Conservation (phyloP, 306 rosid genomes). For the Begonia fuchsioides region DNA sequence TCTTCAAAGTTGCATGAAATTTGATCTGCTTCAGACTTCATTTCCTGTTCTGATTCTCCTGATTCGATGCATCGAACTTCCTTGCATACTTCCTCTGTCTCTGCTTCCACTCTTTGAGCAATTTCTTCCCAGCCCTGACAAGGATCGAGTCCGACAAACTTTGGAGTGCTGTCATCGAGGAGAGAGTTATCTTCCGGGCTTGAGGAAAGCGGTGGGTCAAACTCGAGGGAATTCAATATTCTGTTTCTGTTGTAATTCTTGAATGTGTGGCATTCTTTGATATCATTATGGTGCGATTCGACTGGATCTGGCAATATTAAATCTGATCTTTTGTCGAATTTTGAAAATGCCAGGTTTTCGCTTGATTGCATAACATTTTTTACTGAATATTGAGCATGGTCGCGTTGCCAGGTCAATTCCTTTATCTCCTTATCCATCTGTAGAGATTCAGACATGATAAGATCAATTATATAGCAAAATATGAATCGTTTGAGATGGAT, state of each 20-base stretch:
- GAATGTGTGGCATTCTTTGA: slow-evolving; percentile 4
- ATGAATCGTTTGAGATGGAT: too few relatives aligned
- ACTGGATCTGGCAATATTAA: slow-evolving; percentile 17
- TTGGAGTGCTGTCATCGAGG: slow-evolving; percentile 31
- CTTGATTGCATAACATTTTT: slow-evolving; percentile 32
- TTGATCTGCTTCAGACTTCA: slow-evolving; percentile 7
- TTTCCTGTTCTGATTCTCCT: slow-evolving; percentile 18
- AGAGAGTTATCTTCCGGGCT: slow-evolving; percentile 34
- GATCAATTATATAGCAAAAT: too few relatives aligned
- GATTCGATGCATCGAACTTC: slow-evolving; percentile 40
- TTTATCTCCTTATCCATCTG: slow-evolving; percentile 70
- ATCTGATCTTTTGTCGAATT: slow-evolving; percentile 14
- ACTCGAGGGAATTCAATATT: slow-evolving; percentile 13
- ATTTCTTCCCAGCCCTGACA: slow-evolving; percentile 45
- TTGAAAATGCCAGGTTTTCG: slow-evolving; percentile 22
- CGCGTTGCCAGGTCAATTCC: slow-evolving; percentile 59
- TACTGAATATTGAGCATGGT: slow-evolving; percentile 50
- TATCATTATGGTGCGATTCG: slow-evolving; percentile 8
- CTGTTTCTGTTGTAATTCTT: slow-evolving; percentile 14
- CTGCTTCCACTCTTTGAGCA: slow-evolving; percentile 13
- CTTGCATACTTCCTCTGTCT: slow-evolving; percentile 29
- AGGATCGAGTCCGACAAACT: slow-evolving; percentile 33
- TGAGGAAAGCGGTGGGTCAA: slow-evolving; percentile 17
- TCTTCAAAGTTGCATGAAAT: slow-evolving; percentile 19
- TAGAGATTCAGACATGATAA: slow-evolving; percentile 6